Evolutionary conservation across 768 basidiomycete genomes (phyloP).

Genomic region (Amanita molliuscula): DNA sequence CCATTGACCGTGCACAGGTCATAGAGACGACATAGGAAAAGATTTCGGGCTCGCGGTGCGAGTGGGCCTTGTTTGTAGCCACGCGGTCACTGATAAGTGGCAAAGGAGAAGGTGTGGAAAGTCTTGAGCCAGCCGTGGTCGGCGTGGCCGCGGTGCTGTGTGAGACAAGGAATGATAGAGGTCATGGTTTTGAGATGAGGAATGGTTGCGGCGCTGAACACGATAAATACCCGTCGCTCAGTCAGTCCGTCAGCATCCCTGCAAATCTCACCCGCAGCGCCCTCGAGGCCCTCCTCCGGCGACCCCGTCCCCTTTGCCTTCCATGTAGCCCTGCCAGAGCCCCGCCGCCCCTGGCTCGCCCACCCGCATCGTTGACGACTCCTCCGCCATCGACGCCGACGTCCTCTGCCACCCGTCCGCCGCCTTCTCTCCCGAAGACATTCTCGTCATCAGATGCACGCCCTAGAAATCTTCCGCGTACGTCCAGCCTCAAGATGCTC

Average conservation of each 20-base stretch:
- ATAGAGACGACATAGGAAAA: slow-evolving; percentile 81
- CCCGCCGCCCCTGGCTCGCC: slow-evolving; percentile 38
- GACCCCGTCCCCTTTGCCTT: slow-evolving; percentile 92
- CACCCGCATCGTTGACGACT: slow-evolving; percentile 71
- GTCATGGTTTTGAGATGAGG: no score
- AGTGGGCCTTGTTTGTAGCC: slow-evolving; percentile 57
- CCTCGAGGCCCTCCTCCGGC: slow-evolving; percentile 76
- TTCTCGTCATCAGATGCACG: slow-evolving; percentile 81
- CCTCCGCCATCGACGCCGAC: slow-evolving; percentile 77
- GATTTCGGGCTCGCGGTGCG: slow-evolving; percentile 82
- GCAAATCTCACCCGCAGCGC: slow-evolving; percentile 80
- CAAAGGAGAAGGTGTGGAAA: slow-evolving; percentile 78
- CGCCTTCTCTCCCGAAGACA: slow-evolving; percentile 75
- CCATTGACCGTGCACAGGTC: no score
- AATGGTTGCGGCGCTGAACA: not conserved
- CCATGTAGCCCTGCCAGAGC: slow-evolving; percentile 65
- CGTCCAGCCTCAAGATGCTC: slow-evolving; percentile 92
- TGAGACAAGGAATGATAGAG: slow-evolving; percentile 39
- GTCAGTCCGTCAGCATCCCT: slow-evolving; percentile 66
- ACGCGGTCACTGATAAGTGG: slow-evolving; percentile 71
- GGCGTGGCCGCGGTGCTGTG: slow-evolving; percentile 57
- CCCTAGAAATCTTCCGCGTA: slow-evolving; percentile 96
- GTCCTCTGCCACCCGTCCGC: slow-evolving; percentile 65
- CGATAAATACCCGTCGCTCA: not conserved
- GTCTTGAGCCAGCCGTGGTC: slow-evolving; percentile 85